Conservation (phyloP, 129 eudicot species). For the Pseudognaphalium luteoalbum region DNA sequence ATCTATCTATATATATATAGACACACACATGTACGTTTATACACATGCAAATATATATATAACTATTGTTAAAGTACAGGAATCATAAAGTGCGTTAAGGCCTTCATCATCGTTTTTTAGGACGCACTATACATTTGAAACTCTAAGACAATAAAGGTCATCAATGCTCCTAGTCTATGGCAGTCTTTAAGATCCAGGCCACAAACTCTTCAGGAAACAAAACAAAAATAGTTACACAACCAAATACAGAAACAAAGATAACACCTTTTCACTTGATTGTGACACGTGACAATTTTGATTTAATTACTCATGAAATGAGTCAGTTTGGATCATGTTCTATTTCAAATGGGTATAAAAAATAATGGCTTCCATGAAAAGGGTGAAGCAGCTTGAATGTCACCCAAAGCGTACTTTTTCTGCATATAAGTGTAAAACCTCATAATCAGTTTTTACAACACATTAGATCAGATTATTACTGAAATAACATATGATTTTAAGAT, state of each 20-base stretch:
- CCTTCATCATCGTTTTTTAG: neutral
- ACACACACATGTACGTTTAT: neutral
- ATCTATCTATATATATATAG: too few species aligned
- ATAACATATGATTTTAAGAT: neutral
- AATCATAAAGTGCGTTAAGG: neutral
- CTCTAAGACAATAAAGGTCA: neutral
- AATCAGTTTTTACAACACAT: neutral
- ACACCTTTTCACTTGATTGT: neutral
- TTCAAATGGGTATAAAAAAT: neutral
- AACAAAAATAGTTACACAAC: neutral
- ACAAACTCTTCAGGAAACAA: neutral
- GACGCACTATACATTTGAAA: neutral
- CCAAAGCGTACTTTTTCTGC: neutral
- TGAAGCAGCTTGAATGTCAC: too few species aligned
- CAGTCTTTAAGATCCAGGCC: neutral
- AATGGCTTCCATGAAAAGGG: neutral
- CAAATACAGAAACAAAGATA: neutral
- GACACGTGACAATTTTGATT: neutral
- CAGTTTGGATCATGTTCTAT: neutral
- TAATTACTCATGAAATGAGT: neutral
- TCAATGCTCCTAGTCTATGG: neutral
- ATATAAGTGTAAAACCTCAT: neutral
- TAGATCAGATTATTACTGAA: neutral
- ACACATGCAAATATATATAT: neutral
- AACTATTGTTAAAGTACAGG: neutral